Percentiles rank a stretch among this genome's conserved stretches.
Evolutionary conservation across 306 rosid species (phyloP).

Genomic region (Cicer judaicum): DNA sequence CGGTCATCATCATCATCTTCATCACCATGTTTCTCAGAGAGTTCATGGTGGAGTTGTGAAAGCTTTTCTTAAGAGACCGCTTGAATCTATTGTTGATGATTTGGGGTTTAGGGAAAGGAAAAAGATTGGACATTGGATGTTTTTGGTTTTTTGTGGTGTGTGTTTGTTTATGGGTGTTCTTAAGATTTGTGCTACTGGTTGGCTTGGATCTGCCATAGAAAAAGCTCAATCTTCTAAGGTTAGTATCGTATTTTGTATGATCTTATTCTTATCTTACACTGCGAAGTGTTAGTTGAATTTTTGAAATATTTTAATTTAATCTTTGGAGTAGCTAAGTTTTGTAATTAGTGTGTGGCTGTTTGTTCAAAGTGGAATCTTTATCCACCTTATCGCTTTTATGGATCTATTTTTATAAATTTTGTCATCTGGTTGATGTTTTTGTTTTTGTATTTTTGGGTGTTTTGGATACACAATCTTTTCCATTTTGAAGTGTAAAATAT

Average conservation of each 20-base stretch:
- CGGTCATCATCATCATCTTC: conserved; percentile 44
- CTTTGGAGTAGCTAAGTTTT: conserved; percentile 20
- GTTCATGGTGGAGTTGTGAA: conserved; percentile 54
- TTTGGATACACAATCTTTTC: conserved; percentile 1
- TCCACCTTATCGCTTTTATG: not conserved
- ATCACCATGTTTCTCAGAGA: conserved; percentile 62
- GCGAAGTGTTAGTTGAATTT: conserved; percentile 15
- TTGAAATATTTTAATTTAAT: not conserved
- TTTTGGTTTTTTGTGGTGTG: conserved; percentile 76
- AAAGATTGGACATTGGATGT: conserved; percentile 91
- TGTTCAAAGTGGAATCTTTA: conserved; percentile 19
- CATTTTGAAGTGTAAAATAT: not conserved
- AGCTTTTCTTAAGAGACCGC: conserved; percentile 58
- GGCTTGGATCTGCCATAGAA: conserved; percentile 95
- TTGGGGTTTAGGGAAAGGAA: conserved; percentile 74
- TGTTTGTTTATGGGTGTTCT: conserved; percentile 85
- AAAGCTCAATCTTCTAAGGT: conserved; percentile 68
- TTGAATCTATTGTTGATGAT: conserved; percentile 67
- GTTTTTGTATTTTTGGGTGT: conserved; percentile 24
- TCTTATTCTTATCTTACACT: not conserved
- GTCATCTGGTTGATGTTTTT: conserved; percentile 12
- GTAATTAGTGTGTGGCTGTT: conserved; percentile 22
- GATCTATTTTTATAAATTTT: conserved; percentile 11
- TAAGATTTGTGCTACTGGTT: conserved; percentile 92
- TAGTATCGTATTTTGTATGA: not conserved